Evolutionary conservation across 108 stramenopile species (phyloP).

Genomic region (Phaeodactylum tricornutum): DNA sequence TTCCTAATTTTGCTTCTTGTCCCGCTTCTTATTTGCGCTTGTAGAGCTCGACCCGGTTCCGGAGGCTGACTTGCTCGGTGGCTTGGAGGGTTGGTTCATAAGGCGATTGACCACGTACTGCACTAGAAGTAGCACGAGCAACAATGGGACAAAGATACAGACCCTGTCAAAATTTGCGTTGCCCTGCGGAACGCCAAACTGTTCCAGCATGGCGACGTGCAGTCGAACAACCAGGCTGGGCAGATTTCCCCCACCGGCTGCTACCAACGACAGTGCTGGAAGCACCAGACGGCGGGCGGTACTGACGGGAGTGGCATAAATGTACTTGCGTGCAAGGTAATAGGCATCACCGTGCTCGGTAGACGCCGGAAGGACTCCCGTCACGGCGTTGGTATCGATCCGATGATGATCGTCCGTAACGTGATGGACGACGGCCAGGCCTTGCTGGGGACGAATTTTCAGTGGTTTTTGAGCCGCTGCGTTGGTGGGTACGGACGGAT

Average conservation of each 20-base stretch:
- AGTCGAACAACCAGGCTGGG: slow-evolving; percentile 30
- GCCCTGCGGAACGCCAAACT: slow-evolving; percentile 65
- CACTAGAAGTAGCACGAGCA: slow-evolving; percentile 34
- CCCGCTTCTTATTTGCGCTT: slow-evolving; percentile 41
- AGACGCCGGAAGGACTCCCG: slow-evolving; percentile 40
- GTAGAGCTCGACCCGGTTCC: slow-evolving; percentile 41
- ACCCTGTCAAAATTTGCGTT: slow-evolving; percentile 60
- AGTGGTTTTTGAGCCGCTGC: slow-evolving; percentile 34
- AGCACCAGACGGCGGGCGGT: slow-evolving; percentile 49
- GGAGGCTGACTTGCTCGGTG: no score
- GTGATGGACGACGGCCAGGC: slow-evolving; percentile 82
- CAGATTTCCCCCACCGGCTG: slow-evolving; percentile 58
- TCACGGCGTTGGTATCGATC: slow-evolving; percentile 50
- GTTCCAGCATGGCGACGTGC: slow-evolving; percentile 45
- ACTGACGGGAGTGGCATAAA: slow-evolving; percentile 51
- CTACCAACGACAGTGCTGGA: slow-evolving; percentile 60
- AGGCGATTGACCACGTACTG: slow-evolving; percentile 7
- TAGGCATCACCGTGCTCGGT: slow-evolving; percentile 10
- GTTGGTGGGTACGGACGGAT: slow-evolving; percentile 22
- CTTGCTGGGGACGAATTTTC: slow-evolving; percentile 50
- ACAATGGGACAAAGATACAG: slow-evolving; percentile 47
- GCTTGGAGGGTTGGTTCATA: no score
- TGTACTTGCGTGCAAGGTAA: slow-evolving; percentile 77
- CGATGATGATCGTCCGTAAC: slow-evolving; percentile 60
- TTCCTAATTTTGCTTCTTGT: no score